Conservation (phyloP, 495 filamentous ascomycete genomes). For the Cryomyces antarcticus region DNA sequence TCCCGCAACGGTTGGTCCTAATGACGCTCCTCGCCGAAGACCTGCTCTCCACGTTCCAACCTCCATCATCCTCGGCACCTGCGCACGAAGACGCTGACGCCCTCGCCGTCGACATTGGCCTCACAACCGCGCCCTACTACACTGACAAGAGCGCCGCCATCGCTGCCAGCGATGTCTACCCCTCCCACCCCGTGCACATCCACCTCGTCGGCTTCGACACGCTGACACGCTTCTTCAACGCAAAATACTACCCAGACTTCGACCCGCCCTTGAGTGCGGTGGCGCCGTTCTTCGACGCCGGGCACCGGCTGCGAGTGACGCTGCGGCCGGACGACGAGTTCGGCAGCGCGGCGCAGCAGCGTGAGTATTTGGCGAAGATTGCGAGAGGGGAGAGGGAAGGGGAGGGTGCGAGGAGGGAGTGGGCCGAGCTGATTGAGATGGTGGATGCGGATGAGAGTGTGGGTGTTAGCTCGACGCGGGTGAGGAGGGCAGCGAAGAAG, state of each 20-base stretch:
- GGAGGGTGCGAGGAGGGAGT: conserved; percentile 40
- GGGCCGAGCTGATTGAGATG: conserved; percentile 51
- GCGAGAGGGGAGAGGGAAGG: conserved; percentile 23
- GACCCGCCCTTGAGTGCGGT: conserved; percentile 32
- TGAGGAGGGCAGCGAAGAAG: conserved; percentile 39
- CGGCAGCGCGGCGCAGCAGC: conserved; percentile 18
- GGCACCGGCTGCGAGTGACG: conserved; percentile 50
- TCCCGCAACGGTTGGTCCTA: conserved; percentile 66
- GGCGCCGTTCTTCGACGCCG: conserved; percentile 42
- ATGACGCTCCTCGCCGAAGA: conserved; percentile 67
- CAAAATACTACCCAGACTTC: conserved; percentile 59
- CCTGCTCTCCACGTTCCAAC: conserved; percentile 17
- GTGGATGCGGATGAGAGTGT: conserved; percentile 34
- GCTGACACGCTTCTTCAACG: conserved; percentile 57
- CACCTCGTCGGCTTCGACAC: conserved; percentile 83
- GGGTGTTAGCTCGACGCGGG: conserved; percentile 33
- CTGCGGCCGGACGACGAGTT: conserved; percentile 36
- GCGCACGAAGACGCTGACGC: conserved; percentile 2
- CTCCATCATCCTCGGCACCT: neutral
- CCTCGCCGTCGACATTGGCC: conserved; percentile 39
- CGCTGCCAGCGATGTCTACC: conserved; percentile 20
- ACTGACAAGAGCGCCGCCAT: conserved; percentile 64
- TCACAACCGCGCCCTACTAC: conserved; percentile 71
- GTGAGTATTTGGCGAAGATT: conserved; percentile 15
- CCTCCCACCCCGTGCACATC: conserved; percentile 42